These are phyloP conservation scores for Colletotrichum gloeosporioides DNA, from an alignment of 2,329 filamentous ascomycete genomes.

Conservation along the genomic window DNA sequence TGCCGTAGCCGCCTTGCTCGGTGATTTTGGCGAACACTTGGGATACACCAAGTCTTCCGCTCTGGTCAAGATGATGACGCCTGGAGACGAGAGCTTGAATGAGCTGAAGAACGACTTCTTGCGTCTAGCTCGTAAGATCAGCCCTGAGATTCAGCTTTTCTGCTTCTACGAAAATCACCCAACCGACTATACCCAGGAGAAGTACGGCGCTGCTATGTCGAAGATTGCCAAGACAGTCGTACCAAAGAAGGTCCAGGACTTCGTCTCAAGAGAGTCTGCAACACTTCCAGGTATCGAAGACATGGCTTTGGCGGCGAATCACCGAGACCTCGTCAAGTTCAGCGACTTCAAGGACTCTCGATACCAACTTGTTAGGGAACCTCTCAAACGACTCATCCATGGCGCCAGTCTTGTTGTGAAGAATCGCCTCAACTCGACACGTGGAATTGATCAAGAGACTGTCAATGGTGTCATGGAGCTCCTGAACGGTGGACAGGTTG, in stretches of 20 bases:
- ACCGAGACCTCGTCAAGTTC: conserved; percentile 47
- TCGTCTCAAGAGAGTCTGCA: conserved; percentile 45
- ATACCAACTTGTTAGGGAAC: conserved; percentile 40
- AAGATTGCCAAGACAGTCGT: conserved; percentile 36
- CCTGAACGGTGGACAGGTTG: conserved; percentile 37
- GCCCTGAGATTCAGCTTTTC: conserved; percentile 38
- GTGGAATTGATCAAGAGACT: conserved; percentile 37
- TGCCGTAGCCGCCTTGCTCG: conserved; percentile 40
- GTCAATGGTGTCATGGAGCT: conserved; percentile 36
- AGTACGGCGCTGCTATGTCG: conserved; percentile 31
- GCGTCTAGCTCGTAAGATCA: conserved; percentile 36
- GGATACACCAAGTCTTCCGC: conserved; percentile 38
- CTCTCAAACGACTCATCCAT: conserved; percentile 41
- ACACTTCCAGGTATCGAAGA: conserved; percentile 39
- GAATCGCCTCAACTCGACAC: conserved; percentile 39
- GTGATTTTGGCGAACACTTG: conserved; percentile 36
- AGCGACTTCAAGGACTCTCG: conserved; percentile 42
- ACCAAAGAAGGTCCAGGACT: conserved; percentile 38
- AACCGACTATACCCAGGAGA: conserved; percentile 35
- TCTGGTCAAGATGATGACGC: conserved; percentile 44
- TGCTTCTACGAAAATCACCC: conserved; percentile 46
- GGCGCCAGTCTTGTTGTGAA: conserved; percentile 39
- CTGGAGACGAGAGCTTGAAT: conserved; percentile 39
- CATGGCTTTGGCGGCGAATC: conserved; percentile 39
- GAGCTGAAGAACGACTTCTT: conserved; percentile 46